Evolutionary conservation across 2,329 filamentous ascomycete species (phyloP).

Genomic region (Coniochaeta sp.): DNA sequence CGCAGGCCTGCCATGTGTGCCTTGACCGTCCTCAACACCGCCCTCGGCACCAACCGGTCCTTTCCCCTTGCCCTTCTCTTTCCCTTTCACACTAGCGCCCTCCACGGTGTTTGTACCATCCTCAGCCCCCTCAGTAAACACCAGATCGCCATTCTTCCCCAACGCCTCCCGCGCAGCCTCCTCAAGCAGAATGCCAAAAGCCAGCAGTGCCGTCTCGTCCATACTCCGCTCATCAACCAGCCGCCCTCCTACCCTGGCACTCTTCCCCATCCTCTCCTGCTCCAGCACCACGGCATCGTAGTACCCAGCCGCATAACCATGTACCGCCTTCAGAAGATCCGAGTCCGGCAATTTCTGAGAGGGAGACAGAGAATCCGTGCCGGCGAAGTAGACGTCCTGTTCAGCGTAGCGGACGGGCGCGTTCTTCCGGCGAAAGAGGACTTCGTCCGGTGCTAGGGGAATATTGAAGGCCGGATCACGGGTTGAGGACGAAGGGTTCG

Average conservation of each 20-base stretch:
- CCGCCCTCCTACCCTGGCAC: constrained; percentile 10
- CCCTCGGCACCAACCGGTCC: neutral
- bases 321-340: constrained; percentile 62
- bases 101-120: constrained; percentile 8
- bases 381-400: constrained; percentile 62
- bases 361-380: constrained; percentile 45
- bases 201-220: constrained; percentile 72
- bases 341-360: constrained; percentile 56
- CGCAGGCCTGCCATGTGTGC: neutral
- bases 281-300: constrained; percentile 39
- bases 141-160: constrained; percentile 60
- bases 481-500: constrained; percentile 4
- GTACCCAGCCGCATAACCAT: constrained; percentile 61
- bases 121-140: constrained; percentile 56
- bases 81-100: neutral
- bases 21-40: neutral
- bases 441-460: constrained; percentile 58
- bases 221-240: constrained; percentile 52
- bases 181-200: constrained; percentile 68
- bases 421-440: constrained; percentile 57
- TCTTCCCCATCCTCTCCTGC: constrained; percentile 4
- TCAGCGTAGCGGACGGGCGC: constrained; percentile 64
- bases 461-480: constrained; percentile 21
- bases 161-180: constrained; percentile 57
- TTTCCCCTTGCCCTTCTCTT: neutral